A percentile compares a stretch with the other conserved stretches of the same genome.
These are phyloP conservation scores for Alternaria sp. DNA, from an alignment of 2,329 filamentous ascomycete species.

Conservation along the genomic window DNA sequence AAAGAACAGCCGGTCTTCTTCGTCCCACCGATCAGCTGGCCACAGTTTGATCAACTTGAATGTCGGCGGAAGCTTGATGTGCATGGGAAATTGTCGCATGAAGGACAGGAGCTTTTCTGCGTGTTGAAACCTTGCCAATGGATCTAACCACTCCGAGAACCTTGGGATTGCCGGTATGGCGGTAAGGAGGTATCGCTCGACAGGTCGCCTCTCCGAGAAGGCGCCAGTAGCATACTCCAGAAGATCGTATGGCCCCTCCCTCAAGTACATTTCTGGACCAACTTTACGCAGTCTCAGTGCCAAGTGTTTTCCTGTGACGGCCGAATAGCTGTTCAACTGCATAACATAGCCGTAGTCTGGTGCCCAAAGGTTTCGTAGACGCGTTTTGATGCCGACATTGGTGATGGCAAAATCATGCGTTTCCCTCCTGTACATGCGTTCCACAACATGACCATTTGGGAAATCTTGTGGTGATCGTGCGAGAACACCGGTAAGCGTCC, in stretches of 20 bases:
- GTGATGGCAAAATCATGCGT: background rate
- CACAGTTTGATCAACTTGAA: background rate
- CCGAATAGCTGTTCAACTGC: background rate
- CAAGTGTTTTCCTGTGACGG: background rate
- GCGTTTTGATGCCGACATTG: background rate
- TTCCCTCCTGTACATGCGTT: background rate
- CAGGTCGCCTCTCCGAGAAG: background rate
- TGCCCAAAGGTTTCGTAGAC: background rate
- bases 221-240: background rate
- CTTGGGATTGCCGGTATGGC: background rate
- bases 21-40: background rate
- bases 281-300: background rate
- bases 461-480: background rate
- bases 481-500: background rate
- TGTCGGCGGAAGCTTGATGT: background rate
- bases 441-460: background rate
- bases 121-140: background rate
- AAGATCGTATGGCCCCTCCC: background rate
- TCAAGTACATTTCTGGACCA: background rate
- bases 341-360: background rate
- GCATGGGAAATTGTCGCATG: background rate
- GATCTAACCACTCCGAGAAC: background rate
- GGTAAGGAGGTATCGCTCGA: background rate
- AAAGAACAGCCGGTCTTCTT: background rate
- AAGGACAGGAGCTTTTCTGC: background rate